Base-by-base conservation (phyloP, 495 filamentous ascomycete genomes). In the Umbilicaria muhlenbergii region DNA sequence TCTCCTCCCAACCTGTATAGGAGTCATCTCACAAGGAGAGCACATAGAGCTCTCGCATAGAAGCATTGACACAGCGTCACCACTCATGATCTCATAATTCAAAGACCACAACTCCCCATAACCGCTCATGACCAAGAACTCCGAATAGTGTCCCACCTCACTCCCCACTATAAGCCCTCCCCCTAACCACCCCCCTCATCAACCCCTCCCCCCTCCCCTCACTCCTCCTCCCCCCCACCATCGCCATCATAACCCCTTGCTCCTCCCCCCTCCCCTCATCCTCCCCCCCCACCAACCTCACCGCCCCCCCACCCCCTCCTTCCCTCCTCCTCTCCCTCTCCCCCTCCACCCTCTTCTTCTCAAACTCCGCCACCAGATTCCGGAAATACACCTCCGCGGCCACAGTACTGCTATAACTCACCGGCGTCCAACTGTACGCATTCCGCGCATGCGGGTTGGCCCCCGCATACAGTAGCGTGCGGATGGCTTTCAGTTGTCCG, bases 301-400 rank as follows among this genome's bases (percentile, higher is more conserved):
- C 14, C 40, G 2, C 41, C 39, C 28, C 38, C 43, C 32, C 19
- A 24, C n/a, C 13, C 11, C 14, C 33, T 32, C 21, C 17, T 32
- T 16, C 37, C 37, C n/a, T 24, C 33, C 7, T 15, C 38, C 19
- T 4, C 31, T 34, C 45, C 44, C n/a, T n/a, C 45, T 11, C 21
- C 33, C n/a, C 55, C 46, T 58, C 62, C 3, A 49, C 55, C 46
- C 52, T 54, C 53, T 55, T 40, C 44, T 55, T 60, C 53, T 67
- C 66, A 19, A 65, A 57, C 53, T 81, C 80, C 0, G 59, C 63
- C 0, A 84, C 70, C 41, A 87, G 57, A 31, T 69, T 69, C 62
- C 73, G 72, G 35, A 86, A 76, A 50, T 85, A 86, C 15, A 80
- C 77, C 60, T 88, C 83, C 14, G 79, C 81, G 51, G 80, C 74